These are phyloP conservation scores for Angomonas deanei DNA, from an alignment of 208 protist species.

Conservation along the genomic window DNA sequence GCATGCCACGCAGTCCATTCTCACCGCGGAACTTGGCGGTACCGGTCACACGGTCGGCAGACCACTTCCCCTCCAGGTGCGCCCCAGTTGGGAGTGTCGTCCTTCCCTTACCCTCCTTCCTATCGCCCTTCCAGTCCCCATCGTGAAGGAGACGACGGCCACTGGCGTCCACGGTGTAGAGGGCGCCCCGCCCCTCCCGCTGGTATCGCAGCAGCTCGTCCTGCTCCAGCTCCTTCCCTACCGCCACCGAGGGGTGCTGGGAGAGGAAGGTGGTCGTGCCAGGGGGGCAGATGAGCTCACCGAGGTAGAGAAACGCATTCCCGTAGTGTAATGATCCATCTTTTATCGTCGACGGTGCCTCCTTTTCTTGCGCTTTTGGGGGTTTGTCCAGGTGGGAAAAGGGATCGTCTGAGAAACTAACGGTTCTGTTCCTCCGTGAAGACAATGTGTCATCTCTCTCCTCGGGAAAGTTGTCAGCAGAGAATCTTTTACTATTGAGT, in stretches of 20 bases:
- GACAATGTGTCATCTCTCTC: too few relatives aligned
- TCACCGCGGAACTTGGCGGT: constrained; percentile 10
- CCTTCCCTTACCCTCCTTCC: neutral
- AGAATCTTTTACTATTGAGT: too few relatives aligned
- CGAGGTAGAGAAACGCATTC: constrained; percentile 17
- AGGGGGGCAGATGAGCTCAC: constrained; percentile 15
- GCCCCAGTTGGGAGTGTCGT: neutral
- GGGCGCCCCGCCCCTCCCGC: neutral
- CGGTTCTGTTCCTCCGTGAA: too few relatives aligned
- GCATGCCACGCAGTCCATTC: neutral
- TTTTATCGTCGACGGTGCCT: neutral
- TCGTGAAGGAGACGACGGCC: neutral
- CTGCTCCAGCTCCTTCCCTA: neutral
- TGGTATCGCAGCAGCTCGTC: neutral
- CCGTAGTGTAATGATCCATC: constrained; percentile 11
- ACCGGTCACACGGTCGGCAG: constrained; percentile 20
- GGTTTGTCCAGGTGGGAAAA: neutral
- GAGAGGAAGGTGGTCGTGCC: constrained; percentile 6
- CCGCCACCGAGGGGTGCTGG: neutral
- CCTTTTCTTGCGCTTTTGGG: neutral
- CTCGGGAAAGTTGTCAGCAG: too few relatives aligned
- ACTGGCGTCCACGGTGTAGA: neutral
- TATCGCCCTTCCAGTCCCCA: neutral
- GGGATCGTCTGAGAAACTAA: too few relatives aligned
- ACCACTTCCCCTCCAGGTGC: constrained; percentile 49